Evolutionary conservation across 352 stramenopile species (phyloP), one percentile per base, ranked within the genome.

Genomic region (Hyaloperonospora brassicae): DNA sequence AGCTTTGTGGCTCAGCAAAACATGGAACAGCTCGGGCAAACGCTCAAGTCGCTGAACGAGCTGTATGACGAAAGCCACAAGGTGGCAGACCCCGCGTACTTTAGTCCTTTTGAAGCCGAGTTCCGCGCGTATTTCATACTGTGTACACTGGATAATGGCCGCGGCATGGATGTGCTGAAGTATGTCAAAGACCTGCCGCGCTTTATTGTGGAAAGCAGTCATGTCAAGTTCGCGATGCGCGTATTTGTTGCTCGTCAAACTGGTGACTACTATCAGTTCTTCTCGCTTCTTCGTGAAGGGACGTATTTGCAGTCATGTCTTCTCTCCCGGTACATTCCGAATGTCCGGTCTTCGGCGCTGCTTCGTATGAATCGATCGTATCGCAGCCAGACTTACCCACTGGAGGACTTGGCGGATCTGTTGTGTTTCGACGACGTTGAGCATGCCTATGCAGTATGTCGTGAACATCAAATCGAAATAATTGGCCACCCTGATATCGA

Each of bases 1-100:
- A 90, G 73, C 30, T 95, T 95, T 47, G 80, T 93, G 12, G 83
- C 79, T 2, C 84, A 95, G 53, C 84, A 95, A 61, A 95, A 95
- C 52, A 91, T 95, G 78, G 84, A 95, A 52, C 84, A 95, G 45
- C 73, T 95, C 4, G 84, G 84, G 0, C 84, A 95, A 59, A 93
- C 84, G 2, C 67, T 95, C 34, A 92, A 92, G 61, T 92, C 80
- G 12, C 55, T 95, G 27, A 92, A 91, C 45, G 84, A 95, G 34
- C 68, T 93, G 6, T 95, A 95, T 61, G 84, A 95, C 35, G 84
- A 93, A 55, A 91, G 73, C 30, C 64, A 80, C 5, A 89, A 90
- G 40, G 50, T 74, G 4, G 68, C 70, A 34, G 72, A 89, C 52
- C 64, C 70, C 3, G 59, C 69, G 8, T 74, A 76, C 17, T 59